Evolutionary conservation across 495 filamentous ascomycete genomes (phyloP), one percentile per base, ranked within the genome.

Genomic region (Hypoxylon lienhwacheense): DNA sequence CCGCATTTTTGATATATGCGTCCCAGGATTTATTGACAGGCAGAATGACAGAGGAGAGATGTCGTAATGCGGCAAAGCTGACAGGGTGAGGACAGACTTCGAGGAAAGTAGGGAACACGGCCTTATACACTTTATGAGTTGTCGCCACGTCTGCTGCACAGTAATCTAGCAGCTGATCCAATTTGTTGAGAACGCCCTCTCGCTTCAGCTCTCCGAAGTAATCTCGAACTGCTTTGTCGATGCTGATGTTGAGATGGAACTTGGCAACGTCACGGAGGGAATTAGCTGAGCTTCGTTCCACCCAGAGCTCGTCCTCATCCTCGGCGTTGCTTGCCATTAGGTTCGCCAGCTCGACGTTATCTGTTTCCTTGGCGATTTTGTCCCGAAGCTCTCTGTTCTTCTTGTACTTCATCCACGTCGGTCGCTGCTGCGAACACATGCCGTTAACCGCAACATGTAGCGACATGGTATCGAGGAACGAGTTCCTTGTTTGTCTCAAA

Each of bases 381-480:
- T 96, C 91, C 31, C 89, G 76, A 36, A 95, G 62, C 57, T 96
- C 91, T 58, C 85, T 82, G 55, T 84, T 87, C 66, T 99, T 99
- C 62, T 88, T 86, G 63, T 95, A 87, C 56, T 90, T 93, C 85
- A 95, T 88, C 93, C 93, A 99, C 0, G 89, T 93, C 6, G 93
- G 93, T 41, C 93, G 80, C 68, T 99, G 93, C 46, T 87, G 87
- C 7, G 93, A 97, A 66, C 93, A 99, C 93, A 99, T 99, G 22
- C 93, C 93, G 63, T 99, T 99, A 6, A 96, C 91, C 8, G 93
- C 93, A 5, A 97, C 91, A 66, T 99, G 93, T 41, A 99, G 77
- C 6, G 91, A 96, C 93, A 99, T 99, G 2, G 93, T 99, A 73
- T 99, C 93, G 19, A 99, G 67, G 63, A 96, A 99, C 32, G 82